phyloP scores from a whole-genome alignment of 164 flowering plant species.

The Kingdonia uniflora region DNA sequence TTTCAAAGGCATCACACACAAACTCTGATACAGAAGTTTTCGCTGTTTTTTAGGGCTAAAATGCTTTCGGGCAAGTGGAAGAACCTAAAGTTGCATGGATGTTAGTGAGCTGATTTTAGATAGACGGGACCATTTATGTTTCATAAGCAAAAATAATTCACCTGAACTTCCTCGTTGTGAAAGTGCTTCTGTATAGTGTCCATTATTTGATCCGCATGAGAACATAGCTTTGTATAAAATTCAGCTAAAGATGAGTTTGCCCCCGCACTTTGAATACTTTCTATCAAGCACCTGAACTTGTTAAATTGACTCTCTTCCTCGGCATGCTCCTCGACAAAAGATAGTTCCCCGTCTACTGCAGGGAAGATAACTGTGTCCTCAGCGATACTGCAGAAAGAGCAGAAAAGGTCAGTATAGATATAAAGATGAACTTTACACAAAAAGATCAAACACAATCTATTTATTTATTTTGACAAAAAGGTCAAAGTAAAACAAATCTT shows the following conservation, averaged over 20 bases:
- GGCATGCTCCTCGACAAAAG: slow-evolving; percentile 80
- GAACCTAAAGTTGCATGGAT: slow-evolving; percentile 40
- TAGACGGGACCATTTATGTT: neutral
- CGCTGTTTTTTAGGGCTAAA: slow-evolving; percentile 60
- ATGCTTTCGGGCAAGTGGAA: slow-evolving; percentile 81
- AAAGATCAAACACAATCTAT: no score
- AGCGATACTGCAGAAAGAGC: slow-evolving; percentile 68
- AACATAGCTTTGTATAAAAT: slow-evolving; percentile 57
- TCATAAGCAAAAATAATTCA: slow-evolving; percentile 14
- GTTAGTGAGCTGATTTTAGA: slow-evolving; percentile 3
- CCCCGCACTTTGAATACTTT: slow-evolving; percentile 69
- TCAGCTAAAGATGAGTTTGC: slow-evolving; percentile 57
- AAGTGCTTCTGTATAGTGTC: slow-evolving; percentile 72
- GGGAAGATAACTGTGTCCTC: slow-evolving; percentile 96
- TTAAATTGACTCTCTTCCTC: slow-evolving; percentile 83
- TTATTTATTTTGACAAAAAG: no score
- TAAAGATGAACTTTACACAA: no score
- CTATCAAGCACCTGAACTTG: slow-evolving; percentile 70
- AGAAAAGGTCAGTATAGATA: slow-evolving; percentile 1
- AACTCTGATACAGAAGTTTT: slow-evolving; percentile 72
- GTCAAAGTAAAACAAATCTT: no score
- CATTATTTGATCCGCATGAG: slow-evolving; percentile 82
- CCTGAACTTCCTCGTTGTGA: slow-evolving; percentile 80
- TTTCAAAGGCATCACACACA: slow-evolving; percentile 88
- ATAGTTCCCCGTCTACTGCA: slow-evolving; percentile 78